Base-by-base conservation (phyloP, 768 basidiomycete species). In the Sistotremastrum niveocremeum region DNA sequence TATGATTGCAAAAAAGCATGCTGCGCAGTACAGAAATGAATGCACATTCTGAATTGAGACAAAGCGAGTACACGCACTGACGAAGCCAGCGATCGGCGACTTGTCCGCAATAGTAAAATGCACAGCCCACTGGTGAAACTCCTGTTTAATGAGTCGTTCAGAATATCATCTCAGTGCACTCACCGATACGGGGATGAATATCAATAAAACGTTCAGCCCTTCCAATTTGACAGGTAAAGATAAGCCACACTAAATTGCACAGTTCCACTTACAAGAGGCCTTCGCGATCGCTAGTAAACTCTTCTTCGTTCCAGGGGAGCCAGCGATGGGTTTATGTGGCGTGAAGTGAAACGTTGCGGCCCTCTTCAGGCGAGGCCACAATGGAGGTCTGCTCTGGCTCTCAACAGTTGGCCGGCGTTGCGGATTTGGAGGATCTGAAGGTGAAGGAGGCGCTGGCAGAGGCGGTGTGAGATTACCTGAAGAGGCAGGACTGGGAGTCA, bases 1-100 rank as follows among this genome's bases (percentile, higher is more conserved):
- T 49, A 91, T 74, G 48, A 91, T 91, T 6, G 88, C 77, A 38
- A 86, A 62, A 57, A 90, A 87, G 1, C 79, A 76, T 56, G 81
- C 82, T 85, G 50, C 45, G 48, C 42, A 52, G 28, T 36, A 11
- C 39, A 37, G 6, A 30, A 37, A 32, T 6, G 30, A 50, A 9
- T 41, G 10, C 10, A 43, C 39, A 42, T 41, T 29, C 20, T n/a
- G 7, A 29, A 30, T 4, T 12, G 28, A 42, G 8, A 34, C 34
- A 39, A 36, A 12, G 28, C 31, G 39, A 40, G 5, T 4, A 20
- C 4, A 69, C 84, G 55, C 55, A 86, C 86, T 80, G 49, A 86
- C 68, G 49, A 87, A 87, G 49, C 85, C 63, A 9, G 85, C 61
- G 5, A 77, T 84, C 54, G 20, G 84, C 60, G 49, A 50, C 50